phyloP scores from a whole-genome alignment of 192 early-diverging fungal species.

The Dissophora ornata region DNA sequence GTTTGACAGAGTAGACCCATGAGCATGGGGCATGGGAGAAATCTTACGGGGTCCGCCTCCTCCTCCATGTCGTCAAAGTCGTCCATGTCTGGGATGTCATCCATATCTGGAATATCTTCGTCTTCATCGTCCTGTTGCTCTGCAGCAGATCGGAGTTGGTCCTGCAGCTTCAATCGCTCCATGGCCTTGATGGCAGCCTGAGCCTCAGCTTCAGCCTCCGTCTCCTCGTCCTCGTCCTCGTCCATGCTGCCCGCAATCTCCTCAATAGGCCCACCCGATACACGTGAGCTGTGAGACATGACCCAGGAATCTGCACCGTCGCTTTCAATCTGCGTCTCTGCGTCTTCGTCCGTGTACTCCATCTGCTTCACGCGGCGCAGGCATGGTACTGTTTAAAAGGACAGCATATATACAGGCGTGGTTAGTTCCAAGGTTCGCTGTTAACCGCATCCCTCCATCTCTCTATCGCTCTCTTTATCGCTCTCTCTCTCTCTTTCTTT shows the following conservation, averaged over 20 bases:
- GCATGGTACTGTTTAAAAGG: conserved; percentile 79
- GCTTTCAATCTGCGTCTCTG: conserved; percentile 66
- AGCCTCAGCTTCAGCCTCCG: conserved; percentile 70
- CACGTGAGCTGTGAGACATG: conserved; percentile 80
- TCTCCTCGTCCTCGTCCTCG: conserved; percentile 72
- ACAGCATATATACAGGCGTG: background rate
- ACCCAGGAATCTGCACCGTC: conserved; percentile 86
- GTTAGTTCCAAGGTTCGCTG: background rate
- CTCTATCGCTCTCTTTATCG: no score
- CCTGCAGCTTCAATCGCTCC: conserved; percentile 47
- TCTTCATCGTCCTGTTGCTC: conserved; percentile 65
- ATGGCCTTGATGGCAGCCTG: conserved; percentile 45
- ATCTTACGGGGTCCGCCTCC: conserved; percentile 79
- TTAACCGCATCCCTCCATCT: no score
- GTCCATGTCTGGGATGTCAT: conserved; percentile 93
- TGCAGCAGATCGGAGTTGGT: conserved; percentile 48
- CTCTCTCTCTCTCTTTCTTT: no score
- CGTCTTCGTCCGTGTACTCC: conserved; percentile 76
- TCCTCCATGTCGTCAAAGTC: conserved; percentile 77
- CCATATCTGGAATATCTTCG: conserved; percentile 87
- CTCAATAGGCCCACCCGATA: conserved; percentile 50
- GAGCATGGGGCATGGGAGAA: background rate
- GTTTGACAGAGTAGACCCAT: background rate
- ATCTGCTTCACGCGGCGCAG: conserved; percentile 85
- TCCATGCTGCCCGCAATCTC: conserved; percentile 51